Evolutionary conservation across 1,284 basidiomycete genomes (phyloP).

Genomic region (Agaricales sp.): DNA sequence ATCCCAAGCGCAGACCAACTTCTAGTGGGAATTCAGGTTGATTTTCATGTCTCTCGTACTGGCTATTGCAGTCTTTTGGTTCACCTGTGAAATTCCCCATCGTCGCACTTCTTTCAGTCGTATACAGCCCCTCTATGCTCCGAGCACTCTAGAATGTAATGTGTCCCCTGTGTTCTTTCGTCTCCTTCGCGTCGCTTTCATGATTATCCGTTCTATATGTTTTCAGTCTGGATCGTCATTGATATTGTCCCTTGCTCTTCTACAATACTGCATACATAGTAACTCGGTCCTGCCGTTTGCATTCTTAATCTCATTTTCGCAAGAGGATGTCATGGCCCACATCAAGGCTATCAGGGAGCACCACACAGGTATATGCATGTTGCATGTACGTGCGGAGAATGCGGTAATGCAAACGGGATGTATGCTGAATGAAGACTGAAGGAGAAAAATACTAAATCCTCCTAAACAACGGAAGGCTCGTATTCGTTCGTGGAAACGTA

Average conservation of each 20-base stretch:
- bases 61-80: not conserved
- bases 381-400: no score
- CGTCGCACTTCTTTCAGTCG: conserved; percentile 16
- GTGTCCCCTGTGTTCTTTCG: not conserved
- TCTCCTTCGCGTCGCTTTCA: not conserved
- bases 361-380: no score
- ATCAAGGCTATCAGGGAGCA: no score
- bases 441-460: no score
- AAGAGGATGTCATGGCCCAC: no score
- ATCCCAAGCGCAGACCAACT: not conserved
- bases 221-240: not conserved
- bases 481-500: no score
- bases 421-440: no score
- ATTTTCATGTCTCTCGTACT: not conserved
- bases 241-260: not conserved
- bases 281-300: not conserved
- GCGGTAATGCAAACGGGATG: no score
- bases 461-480: no score
- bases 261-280: not conserved
- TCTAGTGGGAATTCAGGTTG: not conserved
- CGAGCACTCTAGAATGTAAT: conserved; percentile 1
- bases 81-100: conserved; percentile 3
- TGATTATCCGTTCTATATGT: not conserved
- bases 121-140: not conserved
- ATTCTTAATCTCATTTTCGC: not conserved